Evolutionary conservation across 106 monocot genomes (phyloP).

Genomic region (Cymbidium sinense): DNA sequence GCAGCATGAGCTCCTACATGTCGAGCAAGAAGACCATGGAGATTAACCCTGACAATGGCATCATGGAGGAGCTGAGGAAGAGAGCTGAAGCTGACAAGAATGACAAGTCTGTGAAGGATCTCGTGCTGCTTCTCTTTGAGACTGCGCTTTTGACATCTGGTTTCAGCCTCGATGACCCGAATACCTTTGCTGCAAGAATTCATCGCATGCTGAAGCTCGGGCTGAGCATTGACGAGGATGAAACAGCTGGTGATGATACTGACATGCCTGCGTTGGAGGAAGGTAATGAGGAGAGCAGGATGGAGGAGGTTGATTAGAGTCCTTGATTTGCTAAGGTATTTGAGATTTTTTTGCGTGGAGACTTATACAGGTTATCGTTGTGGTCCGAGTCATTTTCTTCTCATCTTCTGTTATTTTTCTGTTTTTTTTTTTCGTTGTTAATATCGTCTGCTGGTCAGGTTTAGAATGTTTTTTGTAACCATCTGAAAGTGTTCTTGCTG

Average conservation of each 20-base stretch:
- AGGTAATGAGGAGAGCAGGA: constrained; percentile 38
- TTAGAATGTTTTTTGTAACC: too few relatives aligned
- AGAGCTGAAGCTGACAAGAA: constrained; percentile 38
- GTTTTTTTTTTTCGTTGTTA: too few relatives aligned
- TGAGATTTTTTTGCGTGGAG: too few relatives aligned
- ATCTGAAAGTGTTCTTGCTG: too few relatives aligned
- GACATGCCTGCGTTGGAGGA: constrained; percentile 29
- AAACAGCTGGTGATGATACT: constrained; percentile 12
- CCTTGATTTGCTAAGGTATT: too few relatives aligned
- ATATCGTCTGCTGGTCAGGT: too few relatives aligned
- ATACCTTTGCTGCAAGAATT: constrained; percentile 38
- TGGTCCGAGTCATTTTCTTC: neutral
- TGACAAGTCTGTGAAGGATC: constrained; percentile 40
- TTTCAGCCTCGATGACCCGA: constrained; percentile 28
- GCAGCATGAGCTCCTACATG: constrained; percentile 38
- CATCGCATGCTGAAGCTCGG: constrained; percentile 49
- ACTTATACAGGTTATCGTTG: neutral
- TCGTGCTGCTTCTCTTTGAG: constrained; percentile 33
- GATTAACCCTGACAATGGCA: constrained; percentile 43
- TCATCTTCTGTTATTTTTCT: neutral
- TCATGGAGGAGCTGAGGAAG: constrained; percentile 38
- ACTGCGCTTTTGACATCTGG: constrained; percentile 28
- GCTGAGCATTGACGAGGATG: constrained; percentile 39
- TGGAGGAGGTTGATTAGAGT: constrained; percentile 41
- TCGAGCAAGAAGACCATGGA: constrained; percentile 48